Conservation (phyloP, 2,329 filamentous ascomycete genomes). For the Ophiostoma australiae region DNA sequence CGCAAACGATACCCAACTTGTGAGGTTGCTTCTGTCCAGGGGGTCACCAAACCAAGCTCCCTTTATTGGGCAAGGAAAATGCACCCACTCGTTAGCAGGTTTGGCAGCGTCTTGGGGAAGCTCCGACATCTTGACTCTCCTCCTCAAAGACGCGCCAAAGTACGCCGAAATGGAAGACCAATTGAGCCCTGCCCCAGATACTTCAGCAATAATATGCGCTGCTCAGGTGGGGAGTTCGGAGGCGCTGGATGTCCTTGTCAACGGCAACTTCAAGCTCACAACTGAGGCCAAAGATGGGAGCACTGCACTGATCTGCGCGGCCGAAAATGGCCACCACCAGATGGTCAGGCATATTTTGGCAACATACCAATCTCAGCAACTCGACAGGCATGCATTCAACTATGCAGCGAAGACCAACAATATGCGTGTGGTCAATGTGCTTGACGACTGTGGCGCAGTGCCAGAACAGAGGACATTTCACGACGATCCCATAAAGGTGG, state of each 20-base stretch:
- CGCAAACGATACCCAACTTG: no score
- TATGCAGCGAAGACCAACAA: neutral
- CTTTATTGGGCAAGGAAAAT: no score
- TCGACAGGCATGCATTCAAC: neutral
- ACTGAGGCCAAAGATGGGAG: neutral
- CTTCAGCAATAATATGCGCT: neutral
- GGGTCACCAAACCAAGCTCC: no score
- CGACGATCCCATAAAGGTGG: neutral
- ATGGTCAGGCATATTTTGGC: neutral
- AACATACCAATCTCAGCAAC: neutral
- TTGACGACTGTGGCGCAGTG: neutral
- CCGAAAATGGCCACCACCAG: neutral
- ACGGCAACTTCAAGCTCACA: neutral
- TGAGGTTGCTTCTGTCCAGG: no score
- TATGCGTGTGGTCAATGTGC: neutral
- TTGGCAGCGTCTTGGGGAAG: no score
- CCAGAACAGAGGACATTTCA: neutral
- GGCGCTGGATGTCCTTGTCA: neutral
- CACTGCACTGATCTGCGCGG: neutral
- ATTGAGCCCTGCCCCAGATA: no score
- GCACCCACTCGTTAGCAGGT: no score
- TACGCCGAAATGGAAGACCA: neutral
- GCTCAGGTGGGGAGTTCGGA: neutral
- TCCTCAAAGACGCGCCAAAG: neutral
- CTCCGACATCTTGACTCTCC: no score